Evolutionary conservation across 768 basidiomycete species (phyloP).

Genomic region (Panus rudis): DNA sequence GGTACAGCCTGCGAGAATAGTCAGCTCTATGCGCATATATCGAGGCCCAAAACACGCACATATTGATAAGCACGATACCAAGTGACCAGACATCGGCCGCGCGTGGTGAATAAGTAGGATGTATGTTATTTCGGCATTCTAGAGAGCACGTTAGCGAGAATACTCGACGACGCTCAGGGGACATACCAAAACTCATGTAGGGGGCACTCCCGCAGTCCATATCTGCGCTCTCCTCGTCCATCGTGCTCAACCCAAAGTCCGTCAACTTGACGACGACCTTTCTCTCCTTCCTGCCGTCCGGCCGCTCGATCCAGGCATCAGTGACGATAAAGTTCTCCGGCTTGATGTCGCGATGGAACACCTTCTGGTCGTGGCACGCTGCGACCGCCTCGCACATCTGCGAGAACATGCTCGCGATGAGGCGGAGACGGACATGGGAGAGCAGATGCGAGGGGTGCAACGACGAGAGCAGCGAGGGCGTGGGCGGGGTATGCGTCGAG

Average conservation of each 20-base stretch:
- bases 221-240: conserved; percentile 82
- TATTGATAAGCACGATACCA: conserved; percentile 98
- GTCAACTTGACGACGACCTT: conserved; percentile 94
- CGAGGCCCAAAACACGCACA: conserved; percentile 41
- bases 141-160: conserved; percentile 1
- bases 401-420: conserved; percentile 95
- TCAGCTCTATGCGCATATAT: not conserved
- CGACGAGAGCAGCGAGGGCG: conserved; percentile 85
- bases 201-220: conserved; percentile 99
- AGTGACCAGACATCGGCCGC: conserved; percentile 99
- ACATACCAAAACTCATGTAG: conserved; percentile 94
- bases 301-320: conserved; percentile 56
- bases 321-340: conserved; percentile 98
- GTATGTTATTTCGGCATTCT: conserved; percentile 98
- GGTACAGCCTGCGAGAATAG: conserved; percentile 67
- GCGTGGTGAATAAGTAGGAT: conserved; percentile 88
- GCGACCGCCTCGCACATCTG: conserved; percentile 99
- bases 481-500: conserved; percentile 75
- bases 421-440: conserved; percentile 78
- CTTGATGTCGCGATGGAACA: conserved; percentile 98
- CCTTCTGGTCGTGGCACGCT: conserved; percentile 82
- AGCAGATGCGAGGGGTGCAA: conserved; percentile 75
- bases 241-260: conserved; percentile 94
- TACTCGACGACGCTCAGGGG: not conserved
- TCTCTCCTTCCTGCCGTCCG: conserved; percentile 46